Percentiles rank a stretch among this genome's conserved stretches.
Evolutionary conservation across 139 green algal genomes (phyloP).

Genomic region (Coccomyxa sp.): DNA sequence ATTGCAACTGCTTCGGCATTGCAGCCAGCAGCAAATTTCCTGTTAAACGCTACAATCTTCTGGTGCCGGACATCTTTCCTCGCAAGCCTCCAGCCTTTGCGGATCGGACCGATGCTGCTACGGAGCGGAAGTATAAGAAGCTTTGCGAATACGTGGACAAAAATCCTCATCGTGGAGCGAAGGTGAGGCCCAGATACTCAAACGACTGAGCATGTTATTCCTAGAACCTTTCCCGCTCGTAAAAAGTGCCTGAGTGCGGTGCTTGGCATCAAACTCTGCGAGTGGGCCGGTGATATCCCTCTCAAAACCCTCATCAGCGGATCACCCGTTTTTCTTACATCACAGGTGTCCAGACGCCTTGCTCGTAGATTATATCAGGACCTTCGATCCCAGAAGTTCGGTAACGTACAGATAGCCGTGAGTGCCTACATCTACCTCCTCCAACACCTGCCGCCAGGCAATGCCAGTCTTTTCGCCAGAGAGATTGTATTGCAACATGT

Average conservation of each 20-base stretch:
- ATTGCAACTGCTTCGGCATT: constrained; percentile 53
- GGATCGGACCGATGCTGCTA: constrained; percentile 16
- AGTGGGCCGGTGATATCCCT: no score
- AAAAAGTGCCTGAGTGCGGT: not conserved
- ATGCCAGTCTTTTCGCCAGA: constrained; percentile 31
- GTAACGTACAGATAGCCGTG: constrained; percentile 42
- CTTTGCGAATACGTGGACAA: constrained; percentile 49
- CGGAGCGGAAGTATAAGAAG: constrained; percentile 45
- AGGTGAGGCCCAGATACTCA: constrained; percentile 15
- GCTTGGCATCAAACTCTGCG: not conserved
- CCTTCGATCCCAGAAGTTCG: constrained; percentile 17
- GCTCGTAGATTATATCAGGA: constrained; percentile 36
- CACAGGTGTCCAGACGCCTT: constrained; percentile 47
- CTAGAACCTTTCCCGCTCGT: not conserved
- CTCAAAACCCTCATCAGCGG: not conserved
- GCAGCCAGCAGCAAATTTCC: constrained; percentile 32
- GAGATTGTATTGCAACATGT: constrained; percentile 37
- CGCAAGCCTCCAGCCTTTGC: constrained; percentile 22
- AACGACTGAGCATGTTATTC: not conserved
- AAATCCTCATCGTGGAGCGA: constrained; percentile 44
- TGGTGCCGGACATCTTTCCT: constrained; percentile 56
- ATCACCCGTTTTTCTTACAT: no score
- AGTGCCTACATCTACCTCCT: constrained; percentile 38
- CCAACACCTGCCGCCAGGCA: not conserved
- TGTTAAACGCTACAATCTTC: constrained; percentile 58